Percentiles rank a stretch among this genome's conserved stretches.
Conservation (phyloP, 2,329 filamentous ascomycete genomes). For the Fusarium nurragi region DNA sequence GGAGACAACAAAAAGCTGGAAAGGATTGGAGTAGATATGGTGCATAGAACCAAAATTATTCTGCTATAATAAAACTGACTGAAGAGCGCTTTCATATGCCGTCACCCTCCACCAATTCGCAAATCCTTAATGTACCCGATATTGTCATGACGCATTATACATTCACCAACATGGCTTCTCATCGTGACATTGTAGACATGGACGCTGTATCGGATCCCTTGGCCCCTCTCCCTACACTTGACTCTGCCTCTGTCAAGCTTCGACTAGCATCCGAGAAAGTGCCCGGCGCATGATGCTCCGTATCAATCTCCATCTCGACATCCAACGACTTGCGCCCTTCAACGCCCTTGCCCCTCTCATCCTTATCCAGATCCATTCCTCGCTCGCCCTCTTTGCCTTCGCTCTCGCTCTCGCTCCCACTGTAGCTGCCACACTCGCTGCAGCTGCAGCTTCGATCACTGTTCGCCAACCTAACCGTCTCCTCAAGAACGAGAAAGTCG, state of each 20-base stretch:
- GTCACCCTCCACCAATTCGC: conserved; percentile 3
- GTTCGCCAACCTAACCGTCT: conserved; percentile 68
- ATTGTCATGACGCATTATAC: conserved; percentile 4
- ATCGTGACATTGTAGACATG: conserved; percentile 47
- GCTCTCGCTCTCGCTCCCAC: conserved; percentile 43
- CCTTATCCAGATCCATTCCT: conserved; percentile 35
- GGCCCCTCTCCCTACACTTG: conserved; percentile 47
- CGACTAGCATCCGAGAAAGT: conserved; percentile 52
- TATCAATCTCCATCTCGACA: conserved; percentile 38
- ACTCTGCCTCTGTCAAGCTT: conserved; percentile 51
- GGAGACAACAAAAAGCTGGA: conserved; percentile 7
- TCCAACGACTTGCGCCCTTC: conserved; percentile 26
- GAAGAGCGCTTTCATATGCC: conserved; percentile 1
- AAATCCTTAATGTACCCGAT: background rate
- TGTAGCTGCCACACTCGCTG: conserved; percentile 50
- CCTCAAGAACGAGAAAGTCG: conserved; percentile 70
- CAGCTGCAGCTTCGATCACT: conserved; percentile 52
- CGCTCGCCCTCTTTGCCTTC: conserved; percentile 29
- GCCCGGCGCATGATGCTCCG: conserved; percentile 35
- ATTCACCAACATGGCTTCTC: background rate
- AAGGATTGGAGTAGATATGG: background rate
- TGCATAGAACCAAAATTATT: conserved; percentile 11
- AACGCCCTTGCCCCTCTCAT: conserved; percentile 18
- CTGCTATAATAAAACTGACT: background rate
- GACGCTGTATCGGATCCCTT: conserved; percentile 54